A percentile compares a stretch with the other conserved stretches of the same genome.
phyloP scores from a whole-genome alignment of 768 basidiomycete genomes.

The Xanthoconium purpureum region DNA sequence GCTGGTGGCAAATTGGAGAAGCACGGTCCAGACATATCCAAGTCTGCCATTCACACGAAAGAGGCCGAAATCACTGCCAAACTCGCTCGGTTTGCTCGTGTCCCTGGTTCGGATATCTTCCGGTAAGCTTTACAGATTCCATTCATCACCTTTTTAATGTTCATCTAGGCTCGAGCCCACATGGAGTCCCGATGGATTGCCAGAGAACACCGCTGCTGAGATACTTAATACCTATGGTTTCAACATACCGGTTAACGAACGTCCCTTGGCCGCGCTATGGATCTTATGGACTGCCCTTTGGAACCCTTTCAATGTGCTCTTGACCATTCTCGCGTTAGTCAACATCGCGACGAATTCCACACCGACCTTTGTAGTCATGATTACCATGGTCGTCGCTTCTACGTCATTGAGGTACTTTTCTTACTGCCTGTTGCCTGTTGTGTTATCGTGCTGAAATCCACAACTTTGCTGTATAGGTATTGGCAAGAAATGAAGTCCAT shows the following conservation, averaged over 20 bases:
- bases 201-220: conserved; percentile 17
- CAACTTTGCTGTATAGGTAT: conserved; percentile 12
- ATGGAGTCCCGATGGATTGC: conserved; percentile 25
- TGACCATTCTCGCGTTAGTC: conserved; percentile 30
- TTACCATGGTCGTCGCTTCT: conserved; percentile 36
- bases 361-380: conserved; percentile 35
- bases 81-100: conserved; percentile 27
- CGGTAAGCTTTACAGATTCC: conserved; percentile 11
- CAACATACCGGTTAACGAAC: conserved; percentile 31
- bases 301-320: conserved; percentile 36
- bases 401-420: conserved; percentile 28
- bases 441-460: background rate
- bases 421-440: background rate
- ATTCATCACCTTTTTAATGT: background rate
- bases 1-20: conserved; percentile 9
- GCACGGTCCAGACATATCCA: conserved; percentile 26
- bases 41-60: conserved; percentile 6
- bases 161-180: conserved; percentile 24
- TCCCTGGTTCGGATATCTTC: conserved; percentile 25
- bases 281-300: conserved; percentile 32
- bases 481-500: conserved; percentile 36
- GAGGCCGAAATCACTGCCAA: conserved; percentile 22
- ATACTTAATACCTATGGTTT: conserved; percentile 23
- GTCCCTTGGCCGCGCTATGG: conserved; percentile 28
- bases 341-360: conserved; percentile 33